phyloP scores from a whole-genome alignment of 495 filamentous ascomycete species.

The Cercophora sp. region DNA sequence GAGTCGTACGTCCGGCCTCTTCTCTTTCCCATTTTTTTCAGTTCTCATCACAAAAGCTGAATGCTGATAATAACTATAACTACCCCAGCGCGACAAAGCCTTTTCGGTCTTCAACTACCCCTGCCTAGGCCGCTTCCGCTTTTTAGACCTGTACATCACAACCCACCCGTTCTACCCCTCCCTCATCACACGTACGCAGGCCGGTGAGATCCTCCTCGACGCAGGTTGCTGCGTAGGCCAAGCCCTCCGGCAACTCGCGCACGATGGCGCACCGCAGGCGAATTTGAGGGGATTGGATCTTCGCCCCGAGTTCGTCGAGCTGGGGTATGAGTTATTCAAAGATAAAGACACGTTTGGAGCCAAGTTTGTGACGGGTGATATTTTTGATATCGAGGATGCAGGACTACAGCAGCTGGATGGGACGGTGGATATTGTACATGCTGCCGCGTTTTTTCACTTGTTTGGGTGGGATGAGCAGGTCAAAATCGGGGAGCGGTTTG shows the following conservation, averaged over 20 bases:
- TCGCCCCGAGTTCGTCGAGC: conserved; percentile 43
- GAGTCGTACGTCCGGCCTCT: conserved; percentile 34
- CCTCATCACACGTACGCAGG: conserved; percentile 21
- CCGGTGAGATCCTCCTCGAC: conserved; percentile 39
- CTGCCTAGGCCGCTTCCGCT: conserved; percentile 40
- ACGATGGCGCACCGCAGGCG: conserved; percentile 37
- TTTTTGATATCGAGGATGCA: conserved; percentile 43
- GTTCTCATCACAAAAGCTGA: too few relatives aligned
- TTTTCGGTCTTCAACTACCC: conserved; percentile 36
- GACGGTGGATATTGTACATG: conserved; percentile 53
- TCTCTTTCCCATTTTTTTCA: background rate
- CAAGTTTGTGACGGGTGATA: conserved; percentile 46
- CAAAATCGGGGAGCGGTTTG: conserved; percentile 40
- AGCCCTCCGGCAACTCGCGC: conserved; percentile 40
- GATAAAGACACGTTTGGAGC: conserved; percentile 42
- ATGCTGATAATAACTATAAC: too few relatives aligned
- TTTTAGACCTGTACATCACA: conserved; percentile 35
- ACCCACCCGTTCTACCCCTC: conserved; percentile 21
- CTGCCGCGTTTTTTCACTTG: conserved; percentile 56
- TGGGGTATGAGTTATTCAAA: conserved; percentile 52
- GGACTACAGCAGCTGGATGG: conserved; percentile 29
- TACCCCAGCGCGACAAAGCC: conserved; percentile 29
- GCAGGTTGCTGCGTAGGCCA: conserved; percentile 50
- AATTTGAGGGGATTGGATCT: conserved; percentile 47
- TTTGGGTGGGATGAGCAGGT: conserved; percentile 55